Evolutionary conservation across 176 grass and related monocot genomes (phyloP), one percentile per base, ranked within the genome.

Genomic region (Panicum miliaceum): DNA sequence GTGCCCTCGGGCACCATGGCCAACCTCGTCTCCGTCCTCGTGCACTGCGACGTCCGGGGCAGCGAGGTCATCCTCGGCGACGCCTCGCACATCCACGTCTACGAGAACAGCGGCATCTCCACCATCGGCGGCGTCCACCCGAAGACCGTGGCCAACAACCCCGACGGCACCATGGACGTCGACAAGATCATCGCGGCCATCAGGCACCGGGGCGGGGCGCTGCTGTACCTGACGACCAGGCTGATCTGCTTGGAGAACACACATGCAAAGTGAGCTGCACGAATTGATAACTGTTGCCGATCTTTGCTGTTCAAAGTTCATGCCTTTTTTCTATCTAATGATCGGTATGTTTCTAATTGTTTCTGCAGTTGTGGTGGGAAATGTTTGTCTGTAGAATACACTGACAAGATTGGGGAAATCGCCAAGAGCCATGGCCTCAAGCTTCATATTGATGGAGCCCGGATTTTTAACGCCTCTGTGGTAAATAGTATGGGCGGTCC

Each of bases 211-310:
- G 71, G 85, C 1, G 91, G 79, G 8, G 89, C 67, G 18, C 12
- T 99, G 51, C 88, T 84, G 67, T 96, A 96, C 75, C 96, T 93
- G 5, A 92, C 96, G 1, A 99, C 96, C 29, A 84, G 84, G 52
- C 20, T 99, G 73, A 96, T 99, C 84, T 99, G 96, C 93, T 67
- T 99, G 84, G 96, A 99, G 86, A 99, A 99, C 77, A 96, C 93
- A 3, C 96, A 99, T 64, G 91, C 89, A 34, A 99, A 96, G 96
- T 99, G 77, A 99, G 93, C 86, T 26, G 35, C 37, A 11, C 25
- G 12, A 2, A 2, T 46, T 69, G 7, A 10, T 16, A 9, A 15
- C 10, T 56, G 29, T 7, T 52, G 26, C 22, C 34, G 0, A 29
- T 74, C 38, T 66, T 66, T 35, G 22, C 27, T 37, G 27, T 23